phyloP scores from a whole-genome alignment of 202 grass and related monocot species.

The Bolboschoenoplectus hybrid region DNA sequence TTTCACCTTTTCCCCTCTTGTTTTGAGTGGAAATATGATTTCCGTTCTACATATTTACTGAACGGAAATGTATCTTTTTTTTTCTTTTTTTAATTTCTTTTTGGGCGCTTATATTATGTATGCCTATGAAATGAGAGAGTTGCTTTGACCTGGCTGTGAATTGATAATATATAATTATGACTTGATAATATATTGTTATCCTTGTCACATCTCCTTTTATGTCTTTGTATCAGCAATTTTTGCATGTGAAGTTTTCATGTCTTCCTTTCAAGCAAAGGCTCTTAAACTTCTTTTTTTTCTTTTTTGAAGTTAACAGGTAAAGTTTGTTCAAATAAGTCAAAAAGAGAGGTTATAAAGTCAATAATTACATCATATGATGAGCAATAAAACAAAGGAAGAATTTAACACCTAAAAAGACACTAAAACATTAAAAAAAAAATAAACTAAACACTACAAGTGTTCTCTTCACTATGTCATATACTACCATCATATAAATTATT shows the following conservation, averaged over 20 bases:
- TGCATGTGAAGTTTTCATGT: neutral
- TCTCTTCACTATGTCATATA: neutral
- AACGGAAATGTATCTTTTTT: slow-evolving; percentile 39
- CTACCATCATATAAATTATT: neutral
- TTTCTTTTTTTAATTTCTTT: neutral
- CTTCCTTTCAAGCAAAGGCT: slow-evolving; percentile 28
- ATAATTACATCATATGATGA: neutral
- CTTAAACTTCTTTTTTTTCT: too few species aligned
- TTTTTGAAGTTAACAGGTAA: neutral
- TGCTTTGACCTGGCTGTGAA: slow-evolving; percentile 29
- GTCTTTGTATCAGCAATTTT: neutral
- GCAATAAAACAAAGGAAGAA: neutral
- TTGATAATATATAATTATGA: slow-evolving; percentile 30
- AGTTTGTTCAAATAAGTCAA: neutral
- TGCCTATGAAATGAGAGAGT: slow-evolving; percentile 17
- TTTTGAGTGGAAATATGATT: slow-evolving; percentile 38
- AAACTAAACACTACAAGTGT: neutral
- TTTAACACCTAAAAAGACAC: neutral
- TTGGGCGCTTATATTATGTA: slow-evolving; percentile 35
- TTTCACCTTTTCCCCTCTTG: neutral
- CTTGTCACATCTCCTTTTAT: neutral
- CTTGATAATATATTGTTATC: slow-evolving; percentile 16
- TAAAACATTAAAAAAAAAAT: neutral
- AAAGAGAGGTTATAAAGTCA: too few species aligned
- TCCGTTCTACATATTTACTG: slow-evolving; percentile 46